Conservation (phyloP, 768 basidiomycete genomes). For the Hygrophorus russula region DNA sequence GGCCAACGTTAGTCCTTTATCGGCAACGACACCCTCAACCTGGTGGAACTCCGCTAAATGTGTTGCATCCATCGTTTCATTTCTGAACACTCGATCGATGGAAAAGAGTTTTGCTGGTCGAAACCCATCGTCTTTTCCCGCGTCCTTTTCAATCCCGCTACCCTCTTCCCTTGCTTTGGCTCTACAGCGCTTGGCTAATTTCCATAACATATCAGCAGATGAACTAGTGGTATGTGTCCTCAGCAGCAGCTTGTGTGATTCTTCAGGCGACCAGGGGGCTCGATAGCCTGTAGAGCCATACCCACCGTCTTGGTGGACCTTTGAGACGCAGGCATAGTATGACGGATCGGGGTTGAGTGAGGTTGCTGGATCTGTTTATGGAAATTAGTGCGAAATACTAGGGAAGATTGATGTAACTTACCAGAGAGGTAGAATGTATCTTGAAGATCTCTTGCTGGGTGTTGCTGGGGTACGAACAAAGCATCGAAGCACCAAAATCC, state of each 20-base stretch:
- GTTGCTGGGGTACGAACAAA: constrained; percentile 96
- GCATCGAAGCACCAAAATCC: constrained; percentile 99
- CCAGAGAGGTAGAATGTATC: constrained; percentile 99
- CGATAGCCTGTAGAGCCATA: constrained; percentile 94
- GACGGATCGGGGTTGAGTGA: constrained; percentile 66
- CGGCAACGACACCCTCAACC: constrained; percentile 99
- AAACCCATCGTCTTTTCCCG: constrained; percentile 58
- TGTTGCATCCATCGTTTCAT: constrained; percentile 97
- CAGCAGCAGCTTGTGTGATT: constrained; percentile 84
- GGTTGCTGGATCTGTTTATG: constrained; percentile 55
- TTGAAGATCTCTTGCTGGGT: constrained; percentile 94
- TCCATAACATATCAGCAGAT: constrained; percentile 88
- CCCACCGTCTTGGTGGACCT: constrained; percentile 77
- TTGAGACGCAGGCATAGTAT: constrained; percentile 79
- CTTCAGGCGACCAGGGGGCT: constrained; percentile 89
- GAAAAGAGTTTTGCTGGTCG: constrained; percentile 90
- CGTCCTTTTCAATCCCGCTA: constrained; percentile 27
- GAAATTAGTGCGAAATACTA: constrained; percentile 3
- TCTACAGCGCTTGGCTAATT: constrained; percentile 77
- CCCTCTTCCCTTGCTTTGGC: constrained; percentile 30
- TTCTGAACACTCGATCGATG: constrained; percentile 97
- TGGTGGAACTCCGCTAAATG: constrained; percentile 99
- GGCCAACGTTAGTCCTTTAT: constrained; percentile 82
- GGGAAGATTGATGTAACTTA: constrained; percentile 15
- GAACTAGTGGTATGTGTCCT: constrained; percentile 97